Evolutionary conservation across 2,329 filamentous ascomycete genomes (phyloP), one percentile per base, ranked within the genome.

Genomic region (Thielaviopsis ethacetica): DNA sequence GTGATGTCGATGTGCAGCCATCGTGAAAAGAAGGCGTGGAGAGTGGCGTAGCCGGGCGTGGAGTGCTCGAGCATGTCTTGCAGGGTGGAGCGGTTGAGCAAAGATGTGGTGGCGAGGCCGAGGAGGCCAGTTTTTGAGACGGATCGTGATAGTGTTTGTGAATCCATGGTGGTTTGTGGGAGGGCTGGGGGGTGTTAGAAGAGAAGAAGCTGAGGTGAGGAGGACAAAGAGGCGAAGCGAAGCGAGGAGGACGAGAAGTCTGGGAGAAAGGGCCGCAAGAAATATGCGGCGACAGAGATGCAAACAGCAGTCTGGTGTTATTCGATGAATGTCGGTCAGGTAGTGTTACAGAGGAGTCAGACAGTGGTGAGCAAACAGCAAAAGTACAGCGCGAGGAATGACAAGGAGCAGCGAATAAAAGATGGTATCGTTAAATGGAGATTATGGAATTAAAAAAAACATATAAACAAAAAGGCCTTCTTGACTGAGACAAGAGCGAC

Each of bases 1-100:
- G 67, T 67, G 50, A 72, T 64, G 60, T 71, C 70, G 38, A 72
- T 57, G 44, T 66, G 63, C 7, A 71, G 60, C 68, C 69, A 72
- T 53, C 61, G 63, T 3, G 67, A 65, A 50, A 72, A 66, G 63
- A 72, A 71, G 19, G 17, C 27, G 41, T 55, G 44, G 6, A 61
- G 22, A 5, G 53, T 44, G 12, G 57, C 27, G 49, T 47, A 61
- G 24, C 53, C 57, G 22, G 60, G 60, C 22, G 60, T 59, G 24
- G 47, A 56, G 24, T 52, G 22, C n/a, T 55, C 53, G 4, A 61
- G 54, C 34, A 59, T 34, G 15, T 49, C 41, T 24, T 61, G 55
- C 13, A 61, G 50, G 34, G 54, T 26, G 26, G 51, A 21, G 21
- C 49, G 13, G 41, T 38, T 21, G 13, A 57, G 38, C 10, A 60